A percentile compares a stretch with the other conserved stretches of the same genome.
Evolutionary conservation across 164 flowering plant genomes (phyloP).

Genomic region (Nymphaea colorata): DNA sequence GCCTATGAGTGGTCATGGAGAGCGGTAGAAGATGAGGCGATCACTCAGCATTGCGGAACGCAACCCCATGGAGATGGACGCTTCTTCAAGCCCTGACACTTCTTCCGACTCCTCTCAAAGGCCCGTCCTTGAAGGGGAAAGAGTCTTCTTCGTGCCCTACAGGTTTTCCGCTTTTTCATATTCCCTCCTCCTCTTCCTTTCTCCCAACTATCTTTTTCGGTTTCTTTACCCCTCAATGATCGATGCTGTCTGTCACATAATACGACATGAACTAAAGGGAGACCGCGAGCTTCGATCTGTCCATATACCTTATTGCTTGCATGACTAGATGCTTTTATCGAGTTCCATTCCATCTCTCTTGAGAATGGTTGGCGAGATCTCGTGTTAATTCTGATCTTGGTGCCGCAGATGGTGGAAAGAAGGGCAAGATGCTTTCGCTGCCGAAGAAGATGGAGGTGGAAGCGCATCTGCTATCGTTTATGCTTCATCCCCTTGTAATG

Average conservation of each 20-base stretch:
- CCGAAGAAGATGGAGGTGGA: conserved; percentile 36
- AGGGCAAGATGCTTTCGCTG: conserved; percentile 34
- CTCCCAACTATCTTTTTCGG: not conserved
- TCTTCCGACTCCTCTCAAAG: conserved; percentile 20
- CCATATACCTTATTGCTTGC: not conserved
- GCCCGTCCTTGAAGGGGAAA: conserved; percentile 26
- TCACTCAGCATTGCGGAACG: too few relatives aligned
- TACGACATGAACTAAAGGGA: not conserved
- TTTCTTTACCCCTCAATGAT: not conserved
- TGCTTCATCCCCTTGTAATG: conserved; percentile 37
- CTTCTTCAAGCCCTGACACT: conserved; percentile 8
- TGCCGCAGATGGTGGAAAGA: conserved; percentile 92
- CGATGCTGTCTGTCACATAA: not conserved
- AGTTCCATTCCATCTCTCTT: not conserved
- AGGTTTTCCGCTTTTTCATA: conserved; percentile 23
- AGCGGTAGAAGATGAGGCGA: too few relatives aligned
- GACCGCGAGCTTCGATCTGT: not conserved
- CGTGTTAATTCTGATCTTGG: conserved; percentile 2
- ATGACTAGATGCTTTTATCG: not conserved
- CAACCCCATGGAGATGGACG: not conserved
- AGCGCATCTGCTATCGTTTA: conserved; percentile 26
- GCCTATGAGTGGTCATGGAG: too few relatives aligned
- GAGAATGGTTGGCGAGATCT: not conserved
- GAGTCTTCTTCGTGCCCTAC: conserved; percentile 72
- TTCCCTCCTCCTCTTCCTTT: conserved; percentile 1